These are phyloP conservation scores for Fonsecaea pugnacius DNA, from an alignment of 2,329 filamentous ascomycete species.

Conservation along the genomic window DNA sequence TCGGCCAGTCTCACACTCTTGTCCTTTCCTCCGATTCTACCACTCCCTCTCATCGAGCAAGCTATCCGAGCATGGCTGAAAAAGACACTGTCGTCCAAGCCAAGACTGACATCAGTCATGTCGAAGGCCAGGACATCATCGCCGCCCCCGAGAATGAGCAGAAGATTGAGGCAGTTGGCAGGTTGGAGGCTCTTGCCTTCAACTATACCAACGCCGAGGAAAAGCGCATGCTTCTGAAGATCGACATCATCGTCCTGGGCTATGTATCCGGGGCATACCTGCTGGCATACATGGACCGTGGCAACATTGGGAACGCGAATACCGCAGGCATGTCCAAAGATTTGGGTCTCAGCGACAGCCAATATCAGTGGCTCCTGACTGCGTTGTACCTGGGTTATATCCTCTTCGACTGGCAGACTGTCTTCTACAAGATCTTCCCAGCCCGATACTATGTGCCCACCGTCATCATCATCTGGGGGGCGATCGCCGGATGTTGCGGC, in stretches of 20 bases:
- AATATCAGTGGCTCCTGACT: constrained; percentile 65
- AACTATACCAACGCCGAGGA: constrained; percentile 70
- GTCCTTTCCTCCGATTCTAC: neutral
- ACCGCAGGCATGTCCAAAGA: constrained; percentile 62
- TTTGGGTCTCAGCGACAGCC: constrained; percentile 55
- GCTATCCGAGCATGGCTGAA: constrained; percentile 14
- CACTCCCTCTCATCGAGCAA: neutral
- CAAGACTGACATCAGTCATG: constrained; percentile 20
- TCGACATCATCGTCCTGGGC: constrained; percentile 73
- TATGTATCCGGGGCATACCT: constrained; percentile 59
- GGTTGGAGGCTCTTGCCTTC: constrained; percentile 20
- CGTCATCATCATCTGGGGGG: constrained; percentile 50
- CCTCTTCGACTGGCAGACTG: constrained; percentile 67
- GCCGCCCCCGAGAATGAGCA: constrained; percentile 14
- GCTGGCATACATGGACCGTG: constrained; percentile 81
- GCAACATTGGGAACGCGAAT: constrained; percentile 66
- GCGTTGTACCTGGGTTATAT: constrained; percentile 68
- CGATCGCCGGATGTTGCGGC: constrained; percentile 44
- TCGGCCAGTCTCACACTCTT: constrained; percentile 1
- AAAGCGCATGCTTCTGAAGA: constrained; percentile 68
- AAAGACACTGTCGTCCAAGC: constrained; percentile 9
- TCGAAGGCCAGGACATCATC: constrained; percentile 13
- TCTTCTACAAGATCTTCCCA: constrained; percentile 64
- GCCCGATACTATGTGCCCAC: constrained; percentile 55
- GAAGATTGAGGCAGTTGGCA: constrained; percentile 16